Percentiles rank a stretch among this genome's conserved stretches.
Conservation (phyloP, 331 rosid species). For the Malus hybrid region DNA sequence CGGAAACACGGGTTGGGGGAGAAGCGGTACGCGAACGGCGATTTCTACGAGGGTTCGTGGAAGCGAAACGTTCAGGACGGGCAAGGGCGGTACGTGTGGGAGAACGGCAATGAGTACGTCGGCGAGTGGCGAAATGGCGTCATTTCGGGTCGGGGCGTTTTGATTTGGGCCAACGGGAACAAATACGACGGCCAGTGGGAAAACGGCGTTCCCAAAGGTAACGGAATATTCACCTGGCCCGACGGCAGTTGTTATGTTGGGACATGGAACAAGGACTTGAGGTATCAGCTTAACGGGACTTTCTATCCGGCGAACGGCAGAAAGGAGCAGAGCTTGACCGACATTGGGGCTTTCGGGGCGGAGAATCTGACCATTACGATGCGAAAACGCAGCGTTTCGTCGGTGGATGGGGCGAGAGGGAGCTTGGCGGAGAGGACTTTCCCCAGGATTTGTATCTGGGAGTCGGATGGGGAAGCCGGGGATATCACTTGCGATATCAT, state of each 20-base stretch:
- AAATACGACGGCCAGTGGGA: constrained; percentile 92
- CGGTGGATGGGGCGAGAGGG: constrained; percentile 61
- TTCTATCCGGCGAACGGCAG: constrained; percentile 41
- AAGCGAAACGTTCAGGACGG: constrained; percentile 82
- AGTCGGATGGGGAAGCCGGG: constrained; percentile 95
- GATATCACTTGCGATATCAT: constrained; percentile 92
- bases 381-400: constrained; percentile 52
- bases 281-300: constrained; percentile 51
- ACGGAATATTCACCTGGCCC: constrained; percentile 68
- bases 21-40: constrained; percentile 87
- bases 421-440: constrained; percentile 64
- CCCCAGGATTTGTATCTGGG: constrained; percentile 98
- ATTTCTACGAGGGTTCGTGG: constrained; percentile 81
- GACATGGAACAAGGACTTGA: constrained; percentile 62
- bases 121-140: constrained; percentile 94
- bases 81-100: constrained; percentile 80
- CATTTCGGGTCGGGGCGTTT: constrained; percentile 60
- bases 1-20: constrained; percentile 77
- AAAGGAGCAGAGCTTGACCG: constrained; percentile 23
- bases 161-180: constrained; percentile 79
- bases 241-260: constrained; percentile 76
- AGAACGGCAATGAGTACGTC: constrained; percentile 65
- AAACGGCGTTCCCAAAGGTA: constrained; percentile 71
- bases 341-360: constrained; percentile 24
- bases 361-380: constrained; percentile 46